A percentile compares a stretch with the other conserved stretches of the same genome.
Conservation (phyloP, 257 asterid genomes). For the Salvia splendens region DNA sequence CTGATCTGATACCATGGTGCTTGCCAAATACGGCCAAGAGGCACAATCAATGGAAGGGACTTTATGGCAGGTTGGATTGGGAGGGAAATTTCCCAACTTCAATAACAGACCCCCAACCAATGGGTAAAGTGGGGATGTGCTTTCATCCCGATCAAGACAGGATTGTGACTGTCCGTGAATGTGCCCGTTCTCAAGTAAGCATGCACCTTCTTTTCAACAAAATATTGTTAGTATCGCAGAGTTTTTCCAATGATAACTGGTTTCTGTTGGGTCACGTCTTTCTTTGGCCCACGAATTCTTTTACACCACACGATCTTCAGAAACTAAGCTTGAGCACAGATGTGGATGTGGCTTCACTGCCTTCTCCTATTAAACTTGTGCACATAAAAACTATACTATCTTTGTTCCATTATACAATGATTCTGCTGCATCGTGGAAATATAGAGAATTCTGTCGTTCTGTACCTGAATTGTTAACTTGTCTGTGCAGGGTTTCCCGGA, state of each 20-base stretch:
- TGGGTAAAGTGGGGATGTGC: constrained; percentile 99
- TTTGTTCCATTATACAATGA: not conserved
- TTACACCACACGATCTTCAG: not conserved
- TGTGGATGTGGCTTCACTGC: no score
- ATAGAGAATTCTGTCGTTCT: not conserved
- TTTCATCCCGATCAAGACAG: constrained; percentile 96
- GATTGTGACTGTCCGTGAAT: constrained; percentile 94
- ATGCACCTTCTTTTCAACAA: not conserved
- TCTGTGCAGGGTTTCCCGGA: constrained; percentile 79
- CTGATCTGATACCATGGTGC: constrained; percentile 97
- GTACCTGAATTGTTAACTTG: not conserved
- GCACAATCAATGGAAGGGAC: constrained; percentile 99
- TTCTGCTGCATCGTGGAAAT: not conserved
- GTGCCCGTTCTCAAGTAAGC: constrained; percentile 96
- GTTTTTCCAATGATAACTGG: not conserved
- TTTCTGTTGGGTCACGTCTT: not conserved
- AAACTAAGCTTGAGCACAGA: not conserved
- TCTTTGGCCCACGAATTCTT: not conserved
- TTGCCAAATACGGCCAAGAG: constrained; percentile 93
- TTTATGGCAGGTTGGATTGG: constrained; percentile 93
- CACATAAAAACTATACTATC: not conserved
- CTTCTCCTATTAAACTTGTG: not conserved
- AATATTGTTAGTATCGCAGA: not conserved
- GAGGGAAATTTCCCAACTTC: constrained; percentile 95
- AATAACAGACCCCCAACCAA: constrained; percentile 90